These are phyloP conservation scores for Dichotomocladium elegans DNA, from an alignment of 371 early-diverging fungal genomes.

Conservation along the genomic window DNA sequence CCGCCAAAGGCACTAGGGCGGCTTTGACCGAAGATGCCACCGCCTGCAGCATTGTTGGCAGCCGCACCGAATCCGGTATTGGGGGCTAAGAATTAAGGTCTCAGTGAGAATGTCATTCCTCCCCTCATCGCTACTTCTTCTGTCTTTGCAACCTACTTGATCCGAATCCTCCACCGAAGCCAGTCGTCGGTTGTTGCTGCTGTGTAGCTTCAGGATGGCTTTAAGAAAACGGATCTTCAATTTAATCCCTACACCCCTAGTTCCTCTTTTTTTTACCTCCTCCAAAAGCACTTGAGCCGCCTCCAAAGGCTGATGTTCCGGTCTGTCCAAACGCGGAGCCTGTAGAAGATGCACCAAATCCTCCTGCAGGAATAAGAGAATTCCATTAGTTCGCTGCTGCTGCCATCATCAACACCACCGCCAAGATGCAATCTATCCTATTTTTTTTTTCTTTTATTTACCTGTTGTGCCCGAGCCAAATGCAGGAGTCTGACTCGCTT, in stretches of 20 bases:
- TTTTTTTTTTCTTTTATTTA: conserved; percentile 6
- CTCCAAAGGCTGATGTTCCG: conserved; percentile 42
- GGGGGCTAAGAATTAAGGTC: conserved; percentile 1
- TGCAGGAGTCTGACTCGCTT: conserved; percentile 36
- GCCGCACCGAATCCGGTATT: conserved; percentile 28
- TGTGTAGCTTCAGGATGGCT: neutral
- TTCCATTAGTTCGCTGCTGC: neutral
- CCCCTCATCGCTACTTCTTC: conserved; percentile 3
- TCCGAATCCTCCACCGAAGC: conserved; percentile 8
- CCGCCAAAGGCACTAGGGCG: conserved; percentile 25
- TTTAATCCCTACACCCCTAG: neutral
- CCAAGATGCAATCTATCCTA: no score
- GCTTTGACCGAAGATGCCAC: conserved; percentile 44
- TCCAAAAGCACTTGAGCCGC: conserved; percentile 18
- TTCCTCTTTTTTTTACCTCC: conserved; percentile 32
- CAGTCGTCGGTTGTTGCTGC: neutral
- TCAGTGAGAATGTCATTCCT: neutral
- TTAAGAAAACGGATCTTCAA: neutral
- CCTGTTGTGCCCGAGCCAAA: conserved; percentile 36
- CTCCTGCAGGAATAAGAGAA: conserved; percentile 11
- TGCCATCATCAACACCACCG: no score
- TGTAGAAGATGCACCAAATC: conserved; percentile 33
- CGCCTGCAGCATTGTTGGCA: conserved; percentile 33
- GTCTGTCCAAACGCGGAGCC: conserved; percentile 48
- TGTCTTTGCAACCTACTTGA: conserved; percentile 9